Percentiles rank a stretch among this genome's conserved stretches.
phyloP scores from a whole-genome alignment of 1,139 yeast genomes.

The Hansenula sp. region DNA sequence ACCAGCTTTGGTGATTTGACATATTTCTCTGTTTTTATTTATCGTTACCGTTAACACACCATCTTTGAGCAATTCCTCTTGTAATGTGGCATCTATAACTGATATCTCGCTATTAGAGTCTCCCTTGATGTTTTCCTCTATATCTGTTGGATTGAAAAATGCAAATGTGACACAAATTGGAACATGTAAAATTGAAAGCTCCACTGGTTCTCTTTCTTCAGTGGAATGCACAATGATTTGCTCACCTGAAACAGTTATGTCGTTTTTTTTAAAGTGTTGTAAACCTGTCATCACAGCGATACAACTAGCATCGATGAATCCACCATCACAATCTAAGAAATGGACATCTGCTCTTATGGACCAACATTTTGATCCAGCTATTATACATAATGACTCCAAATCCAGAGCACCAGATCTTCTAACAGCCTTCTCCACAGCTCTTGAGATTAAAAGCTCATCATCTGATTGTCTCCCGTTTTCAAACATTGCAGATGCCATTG shows the following conservation, averaged over 20 bases:
- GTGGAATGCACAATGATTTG: constrained; percentile 63
- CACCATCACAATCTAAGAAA: constrained; percentile 87
- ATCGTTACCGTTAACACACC: constrained; percentile 82
- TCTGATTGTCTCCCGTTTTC: constrained; percentile 66
- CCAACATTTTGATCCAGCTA: constrained; percentile 93
- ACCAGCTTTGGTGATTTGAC: constrained; percentile 88
- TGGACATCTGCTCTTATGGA: constrained; percentile 84
- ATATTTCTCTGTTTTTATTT: constrained; percentile 84
- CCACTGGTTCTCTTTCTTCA: constrained; percentile 82
- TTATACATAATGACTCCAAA: constrained; percentile 82
- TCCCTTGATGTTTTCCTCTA: constrained; percentile 68
- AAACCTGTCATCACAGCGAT: constrained; percentile 86
- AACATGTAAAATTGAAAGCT: constrained; percentile 78
- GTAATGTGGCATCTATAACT: constrained; percentile 69
- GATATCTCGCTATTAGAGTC: constrained; percentile 55
- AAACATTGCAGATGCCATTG: constrained; percentile 85
- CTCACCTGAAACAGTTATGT: constrained; percentile 69
- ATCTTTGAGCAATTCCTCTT: constrained; percentile 73
- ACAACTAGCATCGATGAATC: constrained; percentile 85
- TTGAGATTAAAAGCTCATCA: constrained; percentile 72
- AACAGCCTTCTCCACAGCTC: constrained; percentile 87
- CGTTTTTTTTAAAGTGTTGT: constrained; percentile 80
- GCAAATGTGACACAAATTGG: constrained; percentile 92
- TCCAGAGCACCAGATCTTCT: constrained; percentile 88
- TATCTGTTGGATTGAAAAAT: constrained; percentile 64